A percentile compares a stretch with the other conserved stretches of the same genome.
phyloP scores from a whole-genome alignment of 2,329 filamentous ascomycete genomes.

The Colletotrichum sansevieriae region DNA sequence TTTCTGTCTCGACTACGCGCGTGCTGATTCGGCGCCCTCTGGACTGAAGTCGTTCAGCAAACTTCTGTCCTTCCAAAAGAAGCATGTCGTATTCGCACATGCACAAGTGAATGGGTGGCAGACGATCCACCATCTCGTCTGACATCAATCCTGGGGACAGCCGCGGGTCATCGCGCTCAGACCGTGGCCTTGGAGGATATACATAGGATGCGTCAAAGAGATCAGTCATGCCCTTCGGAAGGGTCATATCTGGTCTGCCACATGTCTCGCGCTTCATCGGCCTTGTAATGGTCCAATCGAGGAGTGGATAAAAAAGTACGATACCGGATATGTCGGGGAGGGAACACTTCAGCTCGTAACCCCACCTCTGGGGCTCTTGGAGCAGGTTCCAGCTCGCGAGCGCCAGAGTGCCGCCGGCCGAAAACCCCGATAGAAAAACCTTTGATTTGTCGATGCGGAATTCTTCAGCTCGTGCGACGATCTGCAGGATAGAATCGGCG shows the following conservation, averaged over 20 bases:
- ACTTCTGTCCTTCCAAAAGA: slow-evolving; percentile 70
- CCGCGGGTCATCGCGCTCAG: slow-evolving; percentile 64
- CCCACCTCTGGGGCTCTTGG: slow-evolving; percentile 56
- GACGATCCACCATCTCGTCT: slow-evolving; percentile 64
- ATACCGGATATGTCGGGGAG: slow-evolving; percentile 64
- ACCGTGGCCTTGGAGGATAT: slow-evolving; percentile 61
- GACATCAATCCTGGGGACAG: slow-evolving; percentile 70
- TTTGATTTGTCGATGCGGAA: slow-evolving; percentile 68
- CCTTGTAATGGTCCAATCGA: slow-evolving; percentile 71
- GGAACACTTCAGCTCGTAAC: slow-evolving; percentile 54
- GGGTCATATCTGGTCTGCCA: slow-evolving; percentile 67
- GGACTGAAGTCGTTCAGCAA: slow-evolving; percentile 68
- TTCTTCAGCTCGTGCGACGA: slow-evolving; percentile 67
- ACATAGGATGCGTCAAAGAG: slow-evolving; percentile 75
- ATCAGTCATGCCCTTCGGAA: slow-evolving; percentile 69
- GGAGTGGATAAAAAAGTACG: slow-evolving; percentile 72
- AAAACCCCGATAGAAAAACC: slow-evolving; percentile 74
- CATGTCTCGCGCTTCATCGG: slow-evolving; percentile 68
- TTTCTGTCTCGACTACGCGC: slow-evolving; percentile 60
- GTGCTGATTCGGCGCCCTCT: slow-evolving; percentile 47
- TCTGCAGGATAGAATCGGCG: slow-evolving; percentile 73
- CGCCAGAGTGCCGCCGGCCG: slow-evolving; percentile 70
- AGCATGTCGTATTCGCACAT: slow-evolving; percentile 77
- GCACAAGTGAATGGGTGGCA: slow-evolving; percentile 68
- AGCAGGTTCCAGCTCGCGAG: slow-evolving; percentile 62